Conservation (phyloP, 202 grass and related monocot genomes). For the Panicum hallii region DNA sequence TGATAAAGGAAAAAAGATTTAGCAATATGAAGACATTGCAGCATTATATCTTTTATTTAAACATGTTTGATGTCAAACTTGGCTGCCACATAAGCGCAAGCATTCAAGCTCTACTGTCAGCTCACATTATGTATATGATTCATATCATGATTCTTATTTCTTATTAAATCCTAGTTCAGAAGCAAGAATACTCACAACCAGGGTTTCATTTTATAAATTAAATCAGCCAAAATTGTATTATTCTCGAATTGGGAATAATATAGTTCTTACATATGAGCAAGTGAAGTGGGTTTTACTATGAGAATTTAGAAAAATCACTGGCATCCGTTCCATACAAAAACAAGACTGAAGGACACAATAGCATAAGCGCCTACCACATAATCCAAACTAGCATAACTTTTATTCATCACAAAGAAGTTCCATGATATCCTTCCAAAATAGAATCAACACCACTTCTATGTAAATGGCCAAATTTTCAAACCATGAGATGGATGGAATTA, state of each 20-base stretch:
- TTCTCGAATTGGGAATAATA: background rate
- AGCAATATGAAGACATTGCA: background rate
- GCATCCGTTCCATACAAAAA: background rate
- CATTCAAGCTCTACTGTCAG: background rate
- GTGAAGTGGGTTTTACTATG: background rate
- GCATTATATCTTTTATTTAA: background rate
- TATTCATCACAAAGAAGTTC: background rate
- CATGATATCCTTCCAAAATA: background rate
- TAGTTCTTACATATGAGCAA: background rate
- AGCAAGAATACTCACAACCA: background rate
- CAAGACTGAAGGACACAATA: background rate
- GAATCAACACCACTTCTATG: background rate
- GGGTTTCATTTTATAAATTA: background rate
- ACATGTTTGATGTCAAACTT: background rate
- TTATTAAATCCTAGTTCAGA: background rate
- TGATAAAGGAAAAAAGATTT: background rate
- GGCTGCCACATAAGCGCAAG: conserved; percentile 15
- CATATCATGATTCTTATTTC: background rate
- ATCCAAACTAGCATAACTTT: background rate
- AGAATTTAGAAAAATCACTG: background rate
- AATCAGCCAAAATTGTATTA: background rate
- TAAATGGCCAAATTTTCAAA: background rate
- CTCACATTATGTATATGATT: background rate
- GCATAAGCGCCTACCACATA: background rate
- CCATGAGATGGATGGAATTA: background rate